Percentiles rank a stretch among this genome's conserved stretches.
These are phyloP conservation scores for Diaporthe sp. DNA, from an alignment of 2,329 filamentous ascomycete genomes.

Conservation along the genomic window DNA sequence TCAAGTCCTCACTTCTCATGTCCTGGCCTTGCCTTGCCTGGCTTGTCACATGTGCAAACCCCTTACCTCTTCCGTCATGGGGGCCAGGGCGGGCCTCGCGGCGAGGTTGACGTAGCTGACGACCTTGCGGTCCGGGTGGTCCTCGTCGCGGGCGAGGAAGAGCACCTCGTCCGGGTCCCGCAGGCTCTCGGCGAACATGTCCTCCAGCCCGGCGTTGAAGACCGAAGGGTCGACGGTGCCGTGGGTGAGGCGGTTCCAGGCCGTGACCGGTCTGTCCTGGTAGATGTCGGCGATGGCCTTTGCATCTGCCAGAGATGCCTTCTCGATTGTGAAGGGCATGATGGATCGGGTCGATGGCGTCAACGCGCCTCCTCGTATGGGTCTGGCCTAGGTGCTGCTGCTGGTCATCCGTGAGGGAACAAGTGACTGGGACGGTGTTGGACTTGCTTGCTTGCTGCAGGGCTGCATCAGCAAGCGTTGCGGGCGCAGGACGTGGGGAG, in stretches of 20 bases:
- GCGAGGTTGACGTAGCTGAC: slow-evolving; percentile 39
- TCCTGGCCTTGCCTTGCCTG: neutral
- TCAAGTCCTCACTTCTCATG: no score
- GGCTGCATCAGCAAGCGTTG: neutral
- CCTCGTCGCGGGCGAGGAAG: slow-evolving; percentile 24
- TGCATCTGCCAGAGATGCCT: slow-evolving; percentile 12
- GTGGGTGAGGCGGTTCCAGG: slow-evolving; percentile 35
- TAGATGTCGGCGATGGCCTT: slow-evolving; percentile 36
- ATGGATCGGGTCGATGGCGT: no score
- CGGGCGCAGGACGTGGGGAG: neutral
- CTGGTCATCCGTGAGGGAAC: no score
- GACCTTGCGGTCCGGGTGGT: slow-evolving; percentile 17
- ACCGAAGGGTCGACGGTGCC: slow-evolving; percentile 18
- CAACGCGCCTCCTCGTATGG: no score
- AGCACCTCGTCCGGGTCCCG: slow-evolving; percentile 31
- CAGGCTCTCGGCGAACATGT: slow-evolving; percentile 35
- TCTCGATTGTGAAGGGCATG: slow-evolving; percentile 19
- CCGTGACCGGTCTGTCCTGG: slow-evolving; percentile 25
- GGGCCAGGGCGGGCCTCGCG: neutral
- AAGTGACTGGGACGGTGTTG: neutral
- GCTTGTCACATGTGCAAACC: neutral
- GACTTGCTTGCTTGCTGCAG: neutral
- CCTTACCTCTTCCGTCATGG: slow-evolving; percentile 32
- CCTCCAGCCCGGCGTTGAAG: slow-evolving; percentile 27
- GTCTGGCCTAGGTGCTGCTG: neutral